Base-by-base conservation (phyloP, 169 alveolate species). In the Sarcocystis neurona region DNA sequence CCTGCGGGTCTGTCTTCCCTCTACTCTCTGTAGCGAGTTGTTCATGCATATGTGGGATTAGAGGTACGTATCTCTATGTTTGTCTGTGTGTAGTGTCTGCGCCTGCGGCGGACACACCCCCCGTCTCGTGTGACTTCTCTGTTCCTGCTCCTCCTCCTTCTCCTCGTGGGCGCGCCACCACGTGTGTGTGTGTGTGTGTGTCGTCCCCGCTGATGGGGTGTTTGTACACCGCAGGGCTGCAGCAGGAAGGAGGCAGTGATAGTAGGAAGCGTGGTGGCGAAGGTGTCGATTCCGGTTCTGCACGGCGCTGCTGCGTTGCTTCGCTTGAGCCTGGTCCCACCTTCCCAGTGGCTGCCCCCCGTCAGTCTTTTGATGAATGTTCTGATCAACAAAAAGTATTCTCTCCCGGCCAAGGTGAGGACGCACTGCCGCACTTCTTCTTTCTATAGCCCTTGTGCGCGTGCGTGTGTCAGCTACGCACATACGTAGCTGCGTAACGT, bases 281-380 rank as follows among this genome's bases (percentile, higher is more conserved):
- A 87, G 84, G 96, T 96, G 37, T 94, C 97, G 23, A 92, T 98
- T 41, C 99, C 99, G 0, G 96, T 94, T 39, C 94, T 96, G 43
- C 98, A 98, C 88, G 95, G 98, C 2, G 94, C 98, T 50, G 99
- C 98, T 27, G 98, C 99, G 8, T 89, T 98, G 46, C 85, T 95
- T 27, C 96, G 97, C 85, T 90, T 98, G 85, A 93, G 96, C 0
- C 95, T 94, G 72, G 92, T 94, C 6, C 58, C 78, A 27, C 88
- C 91, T 0, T 34, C 41, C 10, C 90, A 58, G 74, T 88, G 94
- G 94, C 60, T 58, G 10, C 87, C 91, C 0, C 75, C 94, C 0
- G 89, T 84, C 43, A 88, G 93, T 75, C 79, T 58, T 66, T 94
- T 97, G 92, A 95, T 97, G 84, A 96, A 96, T 91, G 95, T 97